phyloP scores from a whole-genome alignment of 805 yeast genomes.

The Metschnikowia cubensis region DNA sequence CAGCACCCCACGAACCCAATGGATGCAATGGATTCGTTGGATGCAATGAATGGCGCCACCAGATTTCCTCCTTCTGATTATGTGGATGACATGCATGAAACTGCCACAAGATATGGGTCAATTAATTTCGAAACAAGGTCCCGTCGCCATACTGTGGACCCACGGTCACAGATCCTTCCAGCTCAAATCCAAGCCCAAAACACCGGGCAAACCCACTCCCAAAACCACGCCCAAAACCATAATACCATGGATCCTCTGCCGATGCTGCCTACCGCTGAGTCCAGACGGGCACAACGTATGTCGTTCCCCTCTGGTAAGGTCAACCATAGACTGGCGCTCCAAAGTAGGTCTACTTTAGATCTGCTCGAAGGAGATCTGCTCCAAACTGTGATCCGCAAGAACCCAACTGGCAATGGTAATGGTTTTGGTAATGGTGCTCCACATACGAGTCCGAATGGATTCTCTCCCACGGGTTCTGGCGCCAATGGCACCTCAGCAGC shows the following conservation, averaged over 20 bases:
- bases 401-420: background rate
- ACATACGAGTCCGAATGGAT: too few species aligned
- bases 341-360: background rate
- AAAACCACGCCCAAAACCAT: too few species aligned
- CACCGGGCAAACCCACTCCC: too few species aligned
- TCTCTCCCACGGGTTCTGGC: too few species aligned
- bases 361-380: slow-evolving; percentile 6
- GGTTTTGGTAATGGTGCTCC: too few species aligned
- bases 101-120: slow-evolving; percentile 36
- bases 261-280: background rate
- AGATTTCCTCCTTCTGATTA: slow-evolving; percentile 25
- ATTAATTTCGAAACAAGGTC: slow-evolving; percentile 20
- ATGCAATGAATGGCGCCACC: background rate
- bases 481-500: background rate
- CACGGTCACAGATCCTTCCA: too few species aligned
- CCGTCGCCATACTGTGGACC: background rate
- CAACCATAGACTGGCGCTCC: background rate
- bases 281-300: background rate
- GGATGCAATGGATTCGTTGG: too few species aligned
- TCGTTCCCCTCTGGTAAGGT: background rate
- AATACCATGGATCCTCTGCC: background rate
- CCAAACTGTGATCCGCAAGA: slow-evolving; percentile 9
- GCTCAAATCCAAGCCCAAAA: too few species aligned
- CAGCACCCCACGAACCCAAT: too few species aligned
- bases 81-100: slow-evolving; percentile 34